Evolutionary conservation across 164 flowering plant species (phyloP), one percentile per base, ranked within the genome.

Genomic region (Paratinospora sagittata): DNA sequence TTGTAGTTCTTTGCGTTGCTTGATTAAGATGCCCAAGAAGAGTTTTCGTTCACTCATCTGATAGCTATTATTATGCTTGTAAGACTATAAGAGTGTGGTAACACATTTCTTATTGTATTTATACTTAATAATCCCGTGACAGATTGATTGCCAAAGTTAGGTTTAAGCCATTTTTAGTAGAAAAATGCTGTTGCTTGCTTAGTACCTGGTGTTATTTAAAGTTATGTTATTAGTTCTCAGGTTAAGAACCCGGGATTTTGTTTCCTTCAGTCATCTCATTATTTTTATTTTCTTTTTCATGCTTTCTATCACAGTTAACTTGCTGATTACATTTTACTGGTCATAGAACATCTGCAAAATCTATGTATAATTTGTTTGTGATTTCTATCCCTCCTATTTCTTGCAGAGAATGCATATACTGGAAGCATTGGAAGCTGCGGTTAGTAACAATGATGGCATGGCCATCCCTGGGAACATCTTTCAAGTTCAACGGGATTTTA

Each of bases 321-420:
- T 24, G 27, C 39, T 57, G 19, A 43, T 43, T 43, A 12, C 47
- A 43, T 43, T 43, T 43, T 12, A 43, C 47, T 9, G 12, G 47
- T 43, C 12, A 43, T 43, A 43, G 14, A 43, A 14, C 47, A 43
- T 43, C 12, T 43, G 47, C 7, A 14, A 11, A 39, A 39, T 39
- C 43, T 39, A 39, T 39, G 43, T 39, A 39, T 63, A 27, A 63
- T 49, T 64, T 30, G 9, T 37, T 58, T 11, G 7, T 55, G 13
- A 47, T 33, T 24, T 67, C 33, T 52, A 27, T 16, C 52, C 49
- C 45, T 72, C 24, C 14, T 79, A 63, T 81, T 39, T 77, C 21
- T 37, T 81, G 77, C 91, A 96, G 99, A 87, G 99, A 81, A 80
- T 96, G 70, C 86, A 85, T 76, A 75, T 93, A 69, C 76, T 96